Evolutionary conservation across 2,329 filamentous ascomycete genomes (phyloP).

Genomic region (Fusarium pseudocircinatum): DNA sequence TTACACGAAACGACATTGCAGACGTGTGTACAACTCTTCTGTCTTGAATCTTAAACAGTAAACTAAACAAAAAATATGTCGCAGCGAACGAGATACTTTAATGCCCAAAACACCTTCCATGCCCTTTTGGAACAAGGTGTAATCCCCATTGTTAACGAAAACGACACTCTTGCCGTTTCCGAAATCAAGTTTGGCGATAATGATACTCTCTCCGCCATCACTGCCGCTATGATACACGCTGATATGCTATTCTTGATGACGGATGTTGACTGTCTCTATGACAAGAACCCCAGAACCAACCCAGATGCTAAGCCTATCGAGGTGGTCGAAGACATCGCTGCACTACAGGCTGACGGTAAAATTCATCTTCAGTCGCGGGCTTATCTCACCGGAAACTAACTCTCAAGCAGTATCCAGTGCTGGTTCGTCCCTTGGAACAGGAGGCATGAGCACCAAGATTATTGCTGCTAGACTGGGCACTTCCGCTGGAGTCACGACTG

Average conservation of each 20-base stretch:
- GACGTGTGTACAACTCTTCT: slow-evolving; percentile 67
- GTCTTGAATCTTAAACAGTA: background rate
- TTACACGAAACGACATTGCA: slow-evolving; percentile 95
- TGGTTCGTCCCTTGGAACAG: slow-evolving; percentile 89
- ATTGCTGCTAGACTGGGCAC: slow-evolving; percentile 91
- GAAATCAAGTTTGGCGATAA: slow-evolving; percentile 99
- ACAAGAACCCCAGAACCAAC: slow-evolving; percentile 89
- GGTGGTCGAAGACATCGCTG: slow-evolving; percentile 87
- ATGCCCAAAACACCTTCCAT: slow-evolving; percentile 93
- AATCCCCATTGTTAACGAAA: slow-evolving; percentile 98
- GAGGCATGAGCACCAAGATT: slow-evolving; percentile 98
- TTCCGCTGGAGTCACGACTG: slow-evolving; percentile 92
- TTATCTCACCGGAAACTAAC: slow-evolving; percentile 24
- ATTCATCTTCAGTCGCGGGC: background rate
- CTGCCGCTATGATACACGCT: slow-evolving; percentile 95
- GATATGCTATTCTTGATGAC: slow-evolving; percentile 99
- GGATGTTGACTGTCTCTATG: slow-evolving; percentile 96
- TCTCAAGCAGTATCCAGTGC: slow-evolving; percentile 76
- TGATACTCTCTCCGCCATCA: slow-evolving; percentile 95
- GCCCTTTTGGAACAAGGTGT: slow-evolving; percentile 94
- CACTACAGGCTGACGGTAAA: slow-evolving; percentile 81
- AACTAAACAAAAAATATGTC: background rate
- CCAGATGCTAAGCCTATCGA: slow-evolving; percentile 90
- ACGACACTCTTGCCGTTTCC: slow-evolving; percentile 94
- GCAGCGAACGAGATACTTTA: slow-evolving; percentile 91